phyloP scores from a whole-genome alignment of 2,329 filamentous ascomycete genomes.

The Curvularia hawaiiensis region DNA sequence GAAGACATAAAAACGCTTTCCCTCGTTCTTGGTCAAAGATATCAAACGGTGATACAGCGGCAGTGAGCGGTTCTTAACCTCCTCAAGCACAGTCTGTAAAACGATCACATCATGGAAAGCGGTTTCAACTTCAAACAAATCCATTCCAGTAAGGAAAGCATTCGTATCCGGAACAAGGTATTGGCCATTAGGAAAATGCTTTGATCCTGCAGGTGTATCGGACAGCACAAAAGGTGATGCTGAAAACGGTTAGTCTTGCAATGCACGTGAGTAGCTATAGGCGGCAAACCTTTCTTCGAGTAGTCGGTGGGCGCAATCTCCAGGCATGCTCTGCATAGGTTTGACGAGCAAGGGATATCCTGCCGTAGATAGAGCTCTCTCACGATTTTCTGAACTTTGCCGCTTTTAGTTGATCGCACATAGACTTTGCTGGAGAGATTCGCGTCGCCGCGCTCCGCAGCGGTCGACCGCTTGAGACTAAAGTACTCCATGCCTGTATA shows the following conservation, averaged over 20 bases:
- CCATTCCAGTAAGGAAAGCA: conserved; percentile 93
- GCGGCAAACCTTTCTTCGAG: conserved; percentile 68
- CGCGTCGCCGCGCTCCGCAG: conserved; percentile 61
- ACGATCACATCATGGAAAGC: conserved; percentile 98
- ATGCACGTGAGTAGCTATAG: conserved; percentile 12
- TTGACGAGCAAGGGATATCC: conserved; percentile 96
- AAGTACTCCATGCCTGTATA: conserved; percentile 42
- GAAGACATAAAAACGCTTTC: conserved; percentile 98
- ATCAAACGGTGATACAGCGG: conserved; percentile 95
- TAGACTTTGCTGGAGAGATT: conserved; percentile 96
- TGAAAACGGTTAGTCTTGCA: conserved; percentile 47
- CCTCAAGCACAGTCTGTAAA: conserved; percentile 93
- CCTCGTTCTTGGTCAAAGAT: conserved; percentile 88
- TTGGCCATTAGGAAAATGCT: conserved; percentile 81
- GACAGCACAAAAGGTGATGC: conserved; percentile 86
- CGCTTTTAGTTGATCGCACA: conserved; percentile 89
- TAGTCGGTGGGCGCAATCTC: conserved; percentile 79
- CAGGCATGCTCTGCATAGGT: conserved; percentile 79
- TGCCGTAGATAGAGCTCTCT: conserved; percentile 93
- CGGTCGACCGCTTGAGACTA: conserved; percentile 64
- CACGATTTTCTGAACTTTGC: conserved; percentile 99
- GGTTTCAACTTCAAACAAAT: conserved; percentile 89
- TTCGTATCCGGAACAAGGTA: conserved; percentile 97
- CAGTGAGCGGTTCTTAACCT: conserved; percentile 89
- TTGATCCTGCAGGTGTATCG: conserved; percentile 83